phyloP scores from a whole-genome alignment of 208 protist genomes.

The Acanthamoeba royreba region DNA sequence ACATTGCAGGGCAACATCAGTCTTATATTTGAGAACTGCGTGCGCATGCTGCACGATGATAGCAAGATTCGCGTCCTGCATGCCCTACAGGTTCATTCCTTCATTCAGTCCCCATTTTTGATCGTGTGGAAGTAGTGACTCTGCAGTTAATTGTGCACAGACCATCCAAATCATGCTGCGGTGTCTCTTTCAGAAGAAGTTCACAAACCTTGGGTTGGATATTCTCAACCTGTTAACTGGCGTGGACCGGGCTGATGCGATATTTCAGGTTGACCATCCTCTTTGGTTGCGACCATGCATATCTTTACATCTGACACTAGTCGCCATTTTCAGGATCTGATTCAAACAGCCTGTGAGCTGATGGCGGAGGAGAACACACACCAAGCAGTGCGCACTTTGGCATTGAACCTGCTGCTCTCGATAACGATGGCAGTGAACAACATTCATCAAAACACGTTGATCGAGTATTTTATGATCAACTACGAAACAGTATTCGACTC shows the following conservation, averaged over 20 bases:
- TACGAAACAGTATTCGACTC: neutral
- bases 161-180: neutral
- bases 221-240: neutral
- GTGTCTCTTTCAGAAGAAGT: conserved; percentile 11
- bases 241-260: neutral
- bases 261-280: neutral
- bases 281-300: too few relatives aligned
- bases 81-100: neutral
- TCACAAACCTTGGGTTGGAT: neutral
- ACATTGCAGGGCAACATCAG: neutral
- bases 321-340: neutral
- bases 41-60: conserved; percentile 2
- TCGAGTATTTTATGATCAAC: conserved; percentile 35
- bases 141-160: neutral
- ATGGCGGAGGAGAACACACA: neutral
- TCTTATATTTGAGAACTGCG: conserved; percentile 25
- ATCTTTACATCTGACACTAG: too few relatives aligned
- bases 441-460: conserved; percentile 29
- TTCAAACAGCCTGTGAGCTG: neutral
- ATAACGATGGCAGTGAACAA: neutral
- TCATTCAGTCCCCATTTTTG: neutral
- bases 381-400: neutral
- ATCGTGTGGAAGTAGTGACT: neutral
- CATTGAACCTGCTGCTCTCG: neutral
- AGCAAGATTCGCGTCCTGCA: neutral